A percentile compares a stretch with the other conserved stretches of the same genome.
Conservation (phyloP, 2,329 filamentous ascomycete genomes). For the Chaetomium strumarium region DNA sequence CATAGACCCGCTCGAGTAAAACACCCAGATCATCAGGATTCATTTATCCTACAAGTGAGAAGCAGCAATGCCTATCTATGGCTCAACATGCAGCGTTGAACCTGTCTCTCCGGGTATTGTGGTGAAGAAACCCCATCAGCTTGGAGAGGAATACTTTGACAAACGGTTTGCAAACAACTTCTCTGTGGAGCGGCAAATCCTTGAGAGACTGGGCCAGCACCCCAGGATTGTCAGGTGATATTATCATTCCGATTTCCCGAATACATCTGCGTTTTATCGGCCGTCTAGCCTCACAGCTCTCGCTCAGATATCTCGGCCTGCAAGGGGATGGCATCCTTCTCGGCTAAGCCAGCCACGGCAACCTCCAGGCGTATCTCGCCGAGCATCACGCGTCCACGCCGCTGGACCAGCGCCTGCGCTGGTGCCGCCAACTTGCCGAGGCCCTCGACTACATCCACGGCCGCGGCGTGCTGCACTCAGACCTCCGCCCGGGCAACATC, state of each 20-base stretch:
- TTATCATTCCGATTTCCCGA: neutral
- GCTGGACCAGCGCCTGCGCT: neutral
- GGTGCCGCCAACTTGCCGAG: neutral
- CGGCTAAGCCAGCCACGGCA: conserved; percentile 1
- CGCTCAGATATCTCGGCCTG: neutral
- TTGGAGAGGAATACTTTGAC: neutral
- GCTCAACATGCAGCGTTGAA: neutral
- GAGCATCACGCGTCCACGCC: neutral
- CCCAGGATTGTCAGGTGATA: neutral
- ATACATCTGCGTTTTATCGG: neutral
- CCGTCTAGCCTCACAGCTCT: neutral
- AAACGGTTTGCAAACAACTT: neutral
- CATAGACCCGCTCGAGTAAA: neutral
- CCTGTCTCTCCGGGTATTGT: neutral
- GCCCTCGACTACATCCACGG: neutral
- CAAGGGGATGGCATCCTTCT: neutral
- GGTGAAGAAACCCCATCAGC: neutral
- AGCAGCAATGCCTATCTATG: neutral
- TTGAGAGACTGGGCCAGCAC: neutral
- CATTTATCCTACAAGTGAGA: neutral
- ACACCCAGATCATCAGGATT: neutral
- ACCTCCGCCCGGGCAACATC: neutral
- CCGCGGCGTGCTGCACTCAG: neutral
- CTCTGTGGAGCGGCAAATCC: neutral
- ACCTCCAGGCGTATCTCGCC: neutral